Evolutionary conservation across 2,329 filamentous ascomycete species (phyloP).

Genomic region (Xylariales sp.): DNA sequence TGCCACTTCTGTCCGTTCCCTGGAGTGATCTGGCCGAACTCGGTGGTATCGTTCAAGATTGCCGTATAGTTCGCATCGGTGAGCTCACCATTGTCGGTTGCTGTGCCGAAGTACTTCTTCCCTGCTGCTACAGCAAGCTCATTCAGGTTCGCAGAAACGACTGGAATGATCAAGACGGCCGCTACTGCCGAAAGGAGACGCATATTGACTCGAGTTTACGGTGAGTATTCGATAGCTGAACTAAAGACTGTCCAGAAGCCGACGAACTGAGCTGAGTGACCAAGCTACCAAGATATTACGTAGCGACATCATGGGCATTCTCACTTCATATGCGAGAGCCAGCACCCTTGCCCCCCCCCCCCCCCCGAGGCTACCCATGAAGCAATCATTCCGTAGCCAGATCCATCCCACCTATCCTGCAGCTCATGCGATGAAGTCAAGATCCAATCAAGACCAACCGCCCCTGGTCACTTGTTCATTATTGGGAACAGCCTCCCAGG

Average conservation of each 20-base stretch:
- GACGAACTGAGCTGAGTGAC: too few species aligned
- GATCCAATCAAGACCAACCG: conserved; percentile 6
- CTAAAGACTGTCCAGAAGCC: too few species aligned
- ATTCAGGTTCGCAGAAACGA: conserved; percentile 35
- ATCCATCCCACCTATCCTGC: conserved; percentile 4
- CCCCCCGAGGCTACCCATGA: conserved; percentile 6
- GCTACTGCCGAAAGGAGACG: conserved; percentile 3
- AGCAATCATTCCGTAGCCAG: neutral
- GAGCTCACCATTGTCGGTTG: conserved; percentile 55
- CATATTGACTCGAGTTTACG: too few species aligned
- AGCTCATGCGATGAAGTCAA: conserved; percentile 4
- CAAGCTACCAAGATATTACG: too few species aligned
- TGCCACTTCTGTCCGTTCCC: conserved; percentile 64
- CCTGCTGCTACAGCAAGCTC: conserved; percentile 51
- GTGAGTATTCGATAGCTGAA: too few species aligned
- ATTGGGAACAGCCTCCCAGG: too few species aligned
- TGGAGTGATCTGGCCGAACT: conserved; percentile 62
- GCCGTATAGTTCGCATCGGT: conserved; percentile 49
- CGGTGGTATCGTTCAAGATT: conserved; percentile 48
- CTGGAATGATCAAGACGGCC: conserved; percentile 15
- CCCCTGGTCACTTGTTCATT: too few species aligned
- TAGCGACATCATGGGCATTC: too few species aligned
- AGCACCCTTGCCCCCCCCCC: too few species aligned
- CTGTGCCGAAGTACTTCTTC: conserved; percentile 59
- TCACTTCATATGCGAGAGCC: too few species aligned